phyloP scores from a whole-genome alignment of 2,329 filamentous ascomycete species.

The Achaetomium macrosporum region DNA sequence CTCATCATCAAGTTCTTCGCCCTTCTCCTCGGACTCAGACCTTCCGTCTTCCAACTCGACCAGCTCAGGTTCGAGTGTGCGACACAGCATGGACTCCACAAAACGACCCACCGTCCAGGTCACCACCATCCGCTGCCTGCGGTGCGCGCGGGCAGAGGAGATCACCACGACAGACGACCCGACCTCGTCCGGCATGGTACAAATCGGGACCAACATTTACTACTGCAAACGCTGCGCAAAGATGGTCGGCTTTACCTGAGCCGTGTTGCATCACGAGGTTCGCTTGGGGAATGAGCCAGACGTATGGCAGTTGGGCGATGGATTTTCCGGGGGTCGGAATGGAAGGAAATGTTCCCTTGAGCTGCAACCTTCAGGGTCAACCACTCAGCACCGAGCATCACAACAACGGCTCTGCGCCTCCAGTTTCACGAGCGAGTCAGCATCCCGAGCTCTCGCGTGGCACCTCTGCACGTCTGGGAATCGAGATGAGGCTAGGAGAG shows the following conservation, averaged over 20 bases:
- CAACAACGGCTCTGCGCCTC: not conserved
- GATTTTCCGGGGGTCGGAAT: not conserved
- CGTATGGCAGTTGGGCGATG: not conserved
- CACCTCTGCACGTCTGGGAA: no score
- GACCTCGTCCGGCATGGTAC: constrained; percentile 55
- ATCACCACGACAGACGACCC: constrained; percentile 56
- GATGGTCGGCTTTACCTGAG: constrained; percentile 56
- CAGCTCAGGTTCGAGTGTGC: constrained; percentile 28
- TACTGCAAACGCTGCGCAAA: constrained; percentile 60
- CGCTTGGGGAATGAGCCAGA: not conserved
- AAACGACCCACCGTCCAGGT: constrained; percentile 46
- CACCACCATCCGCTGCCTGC: constrained; percentile 56
- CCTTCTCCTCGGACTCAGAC: constrained; percentile 39
- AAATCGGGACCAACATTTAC: constrained; percentile 60
- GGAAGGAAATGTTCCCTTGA: not conserved
- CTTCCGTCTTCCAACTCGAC: constrained; percentile 30
- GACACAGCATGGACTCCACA: constrained; percentile 46
- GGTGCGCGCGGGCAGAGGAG: constrained; percentile 55
- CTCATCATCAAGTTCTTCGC: constrained; percentile 35
- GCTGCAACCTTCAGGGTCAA: not conserved
- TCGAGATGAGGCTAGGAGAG: no score
- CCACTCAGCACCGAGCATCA: not conserved
- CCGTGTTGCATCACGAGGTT: constrained; percentile 30
- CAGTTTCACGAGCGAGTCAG: no score
- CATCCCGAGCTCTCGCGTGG: no score